Evolutionary conservation across 2,329 filamentous ascomycete species (phyloP).

Genomic region (Arthrobotrys pseudoclavata): DNA sequence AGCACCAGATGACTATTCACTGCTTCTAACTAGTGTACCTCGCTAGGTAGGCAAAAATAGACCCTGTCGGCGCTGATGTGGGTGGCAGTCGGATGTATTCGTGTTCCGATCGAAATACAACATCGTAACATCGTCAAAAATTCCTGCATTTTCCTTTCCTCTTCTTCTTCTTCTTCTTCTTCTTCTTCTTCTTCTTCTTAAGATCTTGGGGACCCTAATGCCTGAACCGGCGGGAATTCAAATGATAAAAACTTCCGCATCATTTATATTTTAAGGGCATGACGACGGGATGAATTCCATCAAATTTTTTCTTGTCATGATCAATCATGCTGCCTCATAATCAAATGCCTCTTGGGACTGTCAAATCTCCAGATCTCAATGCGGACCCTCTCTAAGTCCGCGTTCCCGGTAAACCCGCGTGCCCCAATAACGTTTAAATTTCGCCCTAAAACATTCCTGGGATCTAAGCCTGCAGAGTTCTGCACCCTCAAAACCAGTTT

Average conservation of each 20-base stretch:
- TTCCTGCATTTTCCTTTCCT: not conserved
- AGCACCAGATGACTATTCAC: constrained; percentile 38
- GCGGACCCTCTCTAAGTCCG: constrained; percentile 31
- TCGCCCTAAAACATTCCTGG: too few species aligned
- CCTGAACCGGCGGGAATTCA: constrained; percentile 11
- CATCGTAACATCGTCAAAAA: not conserved
- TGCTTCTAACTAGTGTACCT: too few species aligned
- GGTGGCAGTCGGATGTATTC: constrained; percentile 44
- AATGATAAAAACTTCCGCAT: not conserved
- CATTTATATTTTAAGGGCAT: not conserved
- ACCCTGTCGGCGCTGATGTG: constrained; percentile 13
- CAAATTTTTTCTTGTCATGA: too few species aligned
- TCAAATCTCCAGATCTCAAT: constrained; percentile 17
- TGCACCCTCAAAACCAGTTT: not conserved
- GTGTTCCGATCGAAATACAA: constrained; percentile 22
- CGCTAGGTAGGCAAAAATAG: constrained; percentile 17
- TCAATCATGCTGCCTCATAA: not conserved
- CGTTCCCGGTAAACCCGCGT: constrained; percentile 24
- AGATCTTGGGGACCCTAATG: not conserved
- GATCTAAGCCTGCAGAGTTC: too few species aligned
- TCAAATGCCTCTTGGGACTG: not conserved
- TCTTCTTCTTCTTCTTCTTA: too few species aligned
- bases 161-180: too few species aligned
- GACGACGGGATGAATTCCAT: not conserved
- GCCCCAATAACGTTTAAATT: constrained; percentile 6